phyloP scores from a whole-genome alignment of 2,329 filamentous ascomycete species.

The Nannizzia gypsea region DNA sequence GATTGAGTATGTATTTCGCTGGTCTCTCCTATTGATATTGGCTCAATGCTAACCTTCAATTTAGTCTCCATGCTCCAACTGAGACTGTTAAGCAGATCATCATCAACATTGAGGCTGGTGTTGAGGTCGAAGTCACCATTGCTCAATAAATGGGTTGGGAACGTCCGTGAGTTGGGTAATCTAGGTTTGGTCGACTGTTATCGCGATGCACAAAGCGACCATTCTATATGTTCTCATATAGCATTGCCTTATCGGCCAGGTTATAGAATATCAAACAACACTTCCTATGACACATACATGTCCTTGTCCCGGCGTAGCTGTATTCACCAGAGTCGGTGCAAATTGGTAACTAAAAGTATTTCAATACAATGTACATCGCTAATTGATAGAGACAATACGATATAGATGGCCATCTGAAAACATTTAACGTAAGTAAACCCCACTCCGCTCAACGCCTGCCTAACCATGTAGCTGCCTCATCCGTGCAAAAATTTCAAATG shows the following conservation, averaged over 20 bases:
- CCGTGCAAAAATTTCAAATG: conserved; percentile 40
- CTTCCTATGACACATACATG: not conserved
- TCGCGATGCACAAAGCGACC: not conserved
- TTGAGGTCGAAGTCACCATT: conserved; percentile 44
- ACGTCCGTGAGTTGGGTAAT: not conserved
- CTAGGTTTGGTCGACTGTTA: conserved; percentile 1
- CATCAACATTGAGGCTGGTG: conserved; percentile 43
- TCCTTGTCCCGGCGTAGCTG: not conserved
- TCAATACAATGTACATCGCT: not conserved
- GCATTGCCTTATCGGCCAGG: not conserved
- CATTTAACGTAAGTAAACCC: not conserved
- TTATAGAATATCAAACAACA: conserved; percentile 1
- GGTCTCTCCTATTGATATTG: not conserved
- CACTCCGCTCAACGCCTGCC: not conserved
- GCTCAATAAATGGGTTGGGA: conserved; percentile 33
- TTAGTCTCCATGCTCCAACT: conserved; percentile 82
- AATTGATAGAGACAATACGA: not conserved
- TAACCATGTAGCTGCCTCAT: not conserved
- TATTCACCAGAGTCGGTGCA: not conserved
- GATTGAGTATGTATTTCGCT: conserved; percentile 58
- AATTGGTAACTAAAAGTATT: not conserved
- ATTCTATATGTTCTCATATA: not conserved
- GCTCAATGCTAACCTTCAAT: conserved; percentile 12
- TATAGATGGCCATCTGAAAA: not conserved
- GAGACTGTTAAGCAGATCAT: conserved; percentile 53